A percentile compares a stretch with the other conserved stretches of the same genome.
Evolutionary conservation across 108 stramenopile genomes (phyloP).

Genomic region (Aureococcus anophagefferens): DNA sequence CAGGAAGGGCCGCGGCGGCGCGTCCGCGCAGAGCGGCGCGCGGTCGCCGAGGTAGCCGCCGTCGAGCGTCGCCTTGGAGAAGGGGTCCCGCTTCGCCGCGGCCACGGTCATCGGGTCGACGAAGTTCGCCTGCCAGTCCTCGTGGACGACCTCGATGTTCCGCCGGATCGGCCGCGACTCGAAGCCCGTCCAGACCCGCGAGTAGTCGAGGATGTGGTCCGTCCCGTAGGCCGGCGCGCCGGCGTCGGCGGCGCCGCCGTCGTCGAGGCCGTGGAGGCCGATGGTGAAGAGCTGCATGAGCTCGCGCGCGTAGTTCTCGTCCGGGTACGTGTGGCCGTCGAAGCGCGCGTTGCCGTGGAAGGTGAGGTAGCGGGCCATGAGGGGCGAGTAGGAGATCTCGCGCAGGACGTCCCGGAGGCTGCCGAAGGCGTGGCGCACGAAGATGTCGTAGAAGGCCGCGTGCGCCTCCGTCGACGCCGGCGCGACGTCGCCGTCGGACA

Average conservation of each 20-base stretch:
- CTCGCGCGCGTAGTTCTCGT: slow-evolving; percentile 59
- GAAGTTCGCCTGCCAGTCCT: slow-evolving; percentile 12
- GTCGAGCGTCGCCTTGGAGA: slow-evolving; percentile 45
- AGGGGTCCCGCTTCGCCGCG: slow-evolving; percentile 23
- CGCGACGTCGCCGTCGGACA: slow-evolving; percentile 19
- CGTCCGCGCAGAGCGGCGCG: slow-evolving; percentile 5
- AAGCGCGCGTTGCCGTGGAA: no score
- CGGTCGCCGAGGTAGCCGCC: slow-evolving; percentile 56
- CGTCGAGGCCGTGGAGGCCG: slow-evolving; percentile 46
- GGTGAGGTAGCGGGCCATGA: slow-evolving; percentile 53
- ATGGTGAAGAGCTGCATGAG: slow-evolving; percentile 62
- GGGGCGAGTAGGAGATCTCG: slow-evolving; percentile 50
- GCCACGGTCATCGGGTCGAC: slow-evolving; percentile 49
- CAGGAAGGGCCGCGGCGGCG: slow-evolving; percentile 34
- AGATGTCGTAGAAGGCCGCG: slow-evolving; percentile 47
- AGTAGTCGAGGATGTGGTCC: slow-evolving; percentile 52
- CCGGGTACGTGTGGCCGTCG: slow-evolving; percentile 17
- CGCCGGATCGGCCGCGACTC: slow-evolving; percentile 24
- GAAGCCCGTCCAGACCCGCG: slow-evolving; percentile 59
- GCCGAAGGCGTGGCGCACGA: slow-evolving; percentile 64
- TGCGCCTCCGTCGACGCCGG: no score
- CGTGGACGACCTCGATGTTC: slow-evolving; percentile 31
- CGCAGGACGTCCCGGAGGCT: slow-evolving; percentile 57
- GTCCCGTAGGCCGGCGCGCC: slow-evolving; percentile 50
- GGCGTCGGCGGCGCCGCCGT: slow-evolving; percentile 47